These are phyloP conservation scores for Nitzschia sp. DNA, from an alignment of 108 stramenopile species.

Conservation along the genomic window DNA sequence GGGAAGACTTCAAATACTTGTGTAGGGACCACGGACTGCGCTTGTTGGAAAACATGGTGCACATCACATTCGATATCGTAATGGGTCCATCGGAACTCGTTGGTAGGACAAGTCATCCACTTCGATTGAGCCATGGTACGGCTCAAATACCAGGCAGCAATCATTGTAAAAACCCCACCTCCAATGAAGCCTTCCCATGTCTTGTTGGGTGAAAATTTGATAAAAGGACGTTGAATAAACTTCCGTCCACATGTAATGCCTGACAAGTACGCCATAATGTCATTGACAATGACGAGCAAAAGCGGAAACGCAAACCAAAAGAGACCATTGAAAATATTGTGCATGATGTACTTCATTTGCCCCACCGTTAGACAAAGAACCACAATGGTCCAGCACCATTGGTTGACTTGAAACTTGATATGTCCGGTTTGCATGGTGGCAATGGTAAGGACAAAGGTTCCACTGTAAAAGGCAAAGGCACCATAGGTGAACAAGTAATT, in stretches of 20 bases:
- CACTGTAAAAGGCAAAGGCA: slow-evolving; percentile 79
- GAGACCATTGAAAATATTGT: slow-evolving; percentile 96
- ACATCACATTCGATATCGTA: slow-evolving; percentile 69
- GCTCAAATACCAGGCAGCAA: slow-evolving; percentile 87
- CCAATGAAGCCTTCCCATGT: slow-evolving; percentile 91
- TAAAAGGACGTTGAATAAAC: slow-evolving; percentile 87
- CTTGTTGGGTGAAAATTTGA: slow-evolving; percentile 90
- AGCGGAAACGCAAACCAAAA: slow-evolving; percentile 97
- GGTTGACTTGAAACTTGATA: slow-evolving; percentile 95
- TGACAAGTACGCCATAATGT: slow-evolving; percentile 92
- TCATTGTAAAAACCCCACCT: slow-evolving; percentile 73
- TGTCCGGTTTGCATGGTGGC: slow-evolving; percentile 87
- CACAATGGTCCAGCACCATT: slow-evolving; percentile 95
- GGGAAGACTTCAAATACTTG: slow-evolving; percentile 85
- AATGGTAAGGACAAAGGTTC: slow-evolving; percentile 90
- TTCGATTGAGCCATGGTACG: slow-evolving; percentile 73
- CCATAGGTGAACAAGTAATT: slow-evolving; percentile 59
- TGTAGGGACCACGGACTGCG: slow-evolving; percentile 52
- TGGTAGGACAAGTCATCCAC: slow-evolving; percentile 92
- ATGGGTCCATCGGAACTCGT: slow-evolving; percentile 69
- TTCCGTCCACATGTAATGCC: slow-evolving; percentile 93
- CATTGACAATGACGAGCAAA: slow-evolving; percentile 92
- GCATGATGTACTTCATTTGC: slow-evolving; percentile 91
- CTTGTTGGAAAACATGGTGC: slow-evolving; percentile 74
- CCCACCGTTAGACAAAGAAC: slow-evolving; percentile 91